Percentiles rank a stretch among this genome's conserved stretches.
Conservation (phyloP, 2,329 filamentous ascomycete species). For the Pyrenophora teres region DNA sequence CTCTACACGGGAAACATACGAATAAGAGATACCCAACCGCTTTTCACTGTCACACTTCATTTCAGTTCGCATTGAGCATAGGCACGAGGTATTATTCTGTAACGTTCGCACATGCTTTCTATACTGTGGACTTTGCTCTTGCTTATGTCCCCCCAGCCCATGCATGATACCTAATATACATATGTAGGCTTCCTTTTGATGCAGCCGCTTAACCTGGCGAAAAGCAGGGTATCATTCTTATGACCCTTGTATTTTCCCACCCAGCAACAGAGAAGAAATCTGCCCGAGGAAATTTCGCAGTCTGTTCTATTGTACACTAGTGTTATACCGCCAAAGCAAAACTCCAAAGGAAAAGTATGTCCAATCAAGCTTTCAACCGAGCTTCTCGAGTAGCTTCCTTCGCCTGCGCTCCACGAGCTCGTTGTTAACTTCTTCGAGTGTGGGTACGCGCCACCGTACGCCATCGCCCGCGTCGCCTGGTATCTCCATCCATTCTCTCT, state of each 20-base stretch:
- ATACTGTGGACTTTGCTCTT: slow-evolving; percentile 13
- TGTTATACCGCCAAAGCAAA: not conserved
- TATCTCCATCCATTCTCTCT: slow-evolving; percentile 73
- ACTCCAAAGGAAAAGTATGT: slow-evolving; percentile 1
- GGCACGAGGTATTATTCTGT: too few relatives aligned
- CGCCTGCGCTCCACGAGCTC: slow-evolving; percentile 87
- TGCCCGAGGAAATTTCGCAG: not conserved
- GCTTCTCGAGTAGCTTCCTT: slow-evolving; percentile 81
- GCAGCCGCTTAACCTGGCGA: too few relatives aligned
- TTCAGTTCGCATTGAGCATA: too few relatives aligned
- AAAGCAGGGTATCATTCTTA: slow-evolving; percentile 20
- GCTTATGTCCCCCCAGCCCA: too few relatives aligned
- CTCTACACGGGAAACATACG: too few relatives aligned
- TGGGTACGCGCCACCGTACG: slow-evolving; percentile 79
- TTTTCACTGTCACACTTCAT: too few relatives aligned
- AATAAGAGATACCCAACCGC: too few relatives aligned
- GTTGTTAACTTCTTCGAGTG: slow-evolving; percentile 88
- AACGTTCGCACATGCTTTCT: too few relatives aligned
- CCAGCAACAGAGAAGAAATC: not conserved
- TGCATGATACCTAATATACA: slow-evolving; percentile 13
- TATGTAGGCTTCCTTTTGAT: not conserved
- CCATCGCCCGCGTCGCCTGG: slow-evolving; percentile 89
- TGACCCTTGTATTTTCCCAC: not conserved
- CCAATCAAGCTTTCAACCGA: slow-evolving; percentile 48
- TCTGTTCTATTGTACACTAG: slow-evolving; percentile 11